Evolutionary conservation across 306 rosid genomes (phyloP).

Genomic region (Cucurbita pepo): DNA sequence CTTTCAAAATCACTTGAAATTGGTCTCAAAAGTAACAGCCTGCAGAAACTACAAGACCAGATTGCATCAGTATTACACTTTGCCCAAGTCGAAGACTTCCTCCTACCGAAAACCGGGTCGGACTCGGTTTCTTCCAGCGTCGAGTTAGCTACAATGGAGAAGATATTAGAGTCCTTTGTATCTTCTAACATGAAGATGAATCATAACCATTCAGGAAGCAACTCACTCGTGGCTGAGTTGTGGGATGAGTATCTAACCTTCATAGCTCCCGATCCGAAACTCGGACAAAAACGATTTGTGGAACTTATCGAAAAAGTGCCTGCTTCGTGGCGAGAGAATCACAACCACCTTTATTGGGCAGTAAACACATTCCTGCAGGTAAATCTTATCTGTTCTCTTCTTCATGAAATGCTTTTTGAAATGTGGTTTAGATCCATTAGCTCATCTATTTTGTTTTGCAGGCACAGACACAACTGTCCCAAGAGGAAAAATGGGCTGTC

Average conservation of each 20-base stretch:
- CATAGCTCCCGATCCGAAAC: constrained; percentile 33
- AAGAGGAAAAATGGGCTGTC: constrained; percentile 62
- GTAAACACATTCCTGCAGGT: constrained; percentile 54
- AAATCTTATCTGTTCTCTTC: background rate
- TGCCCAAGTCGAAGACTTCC: constrained; percentile 48
- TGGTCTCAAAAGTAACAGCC: constrained; percentile 22
- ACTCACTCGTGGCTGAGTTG: constrained; percentile 37
- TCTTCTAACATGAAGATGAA: constrained; percentile 25
- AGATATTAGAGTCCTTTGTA: constrained; percentile 35
- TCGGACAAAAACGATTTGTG: constrained; percentile 45
- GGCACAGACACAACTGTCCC: constrained; percentile 41
- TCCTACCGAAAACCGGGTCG: constrained; percentile 28
- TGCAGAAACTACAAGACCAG: constrained; percentile 38
- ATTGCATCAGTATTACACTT: constrained; percentile 46
- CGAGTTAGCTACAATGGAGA: constrained; percentile 58
- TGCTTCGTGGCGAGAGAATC: constrained; percentile 36
- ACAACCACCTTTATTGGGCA: constrained; percentile 57
- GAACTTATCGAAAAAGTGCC: constrained; percentile 70
- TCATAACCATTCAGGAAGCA: constrained; percentile 23
- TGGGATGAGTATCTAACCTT: constrained; percentile 65
- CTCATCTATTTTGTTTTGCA: constrained; percentile 11
- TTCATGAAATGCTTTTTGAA: background rate
- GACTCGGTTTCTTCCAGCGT: constrained; percentile 32
- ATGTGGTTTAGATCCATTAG: background rate
- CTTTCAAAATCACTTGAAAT: constrained; percentile 55